phyloP scores from a whole-genome alignment of 257 asterid species.

The Solanum pinnatisectum region DNA sequence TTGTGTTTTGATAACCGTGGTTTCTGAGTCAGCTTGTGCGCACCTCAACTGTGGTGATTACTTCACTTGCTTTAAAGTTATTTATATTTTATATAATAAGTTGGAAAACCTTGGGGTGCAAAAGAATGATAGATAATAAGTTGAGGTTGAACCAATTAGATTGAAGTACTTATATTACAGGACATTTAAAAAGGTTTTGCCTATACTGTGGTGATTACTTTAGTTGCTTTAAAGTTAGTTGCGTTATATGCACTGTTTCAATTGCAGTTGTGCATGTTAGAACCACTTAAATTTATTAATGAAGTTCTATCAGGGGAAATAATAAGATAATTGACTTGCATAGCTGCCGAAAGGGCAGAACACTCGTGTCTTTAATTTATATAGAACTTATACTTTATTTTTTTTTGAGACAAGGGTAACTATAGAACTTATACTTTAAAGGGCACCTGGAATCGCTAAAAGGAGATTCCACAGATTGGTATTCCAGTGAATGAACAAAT shows the following conservation, averaged over 20 bases:
- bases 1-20: neutral
- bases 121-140: neutral
- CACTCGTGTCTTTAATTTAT: neutral
- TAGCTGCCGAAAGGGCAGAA: neutral
- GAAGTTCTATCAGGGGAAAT: neutral
- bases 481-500: neutral
- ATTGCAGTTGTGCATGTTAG: neutral
- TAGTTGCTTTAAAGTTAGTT: neutral
- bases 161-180: neutral
- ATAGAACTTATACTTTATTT: neutral
- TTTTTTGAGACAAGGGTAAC: too few relatives aligned
- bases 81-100: neutral
- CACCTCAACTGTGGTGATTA: neutral
- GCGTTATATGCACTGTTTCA: neutral
- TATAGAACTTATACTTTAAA: neutral
- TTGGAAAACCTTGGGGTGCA: neutral
- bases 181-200: neutral
- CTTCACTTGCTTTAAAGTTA: neutral
- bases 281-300: neutral
- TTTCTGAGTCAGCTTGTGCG: neutral
- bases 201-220: neutral
- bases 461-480: neutral
- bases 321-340: neutral
- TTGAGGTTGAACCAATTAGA: neutral
- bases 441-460: neutral